Base-by-base conservation (phyloP, 306 rosid genomes). In the Malus sieversii region DNA sequence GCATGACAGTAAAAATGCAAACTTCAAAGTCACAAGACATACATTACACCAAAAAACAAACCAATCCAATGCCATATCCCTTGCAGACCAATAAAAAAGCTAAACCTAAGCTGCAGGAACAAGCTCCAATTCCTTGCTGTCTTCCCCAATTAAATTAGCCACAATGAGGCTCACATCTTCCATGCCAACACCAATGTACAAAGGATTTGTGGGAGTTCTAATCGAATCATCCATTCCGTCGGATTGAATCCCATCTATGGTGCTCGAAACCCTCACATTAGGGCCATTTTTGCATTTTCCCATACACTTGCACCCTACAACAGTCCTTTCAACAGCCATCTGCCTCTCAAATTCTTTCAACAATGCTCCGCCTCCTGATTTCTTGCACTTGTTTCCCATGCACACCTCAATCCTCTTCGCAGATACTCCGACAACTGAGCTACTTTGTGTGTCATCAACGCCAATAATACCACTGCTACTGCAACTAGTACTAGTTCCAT, bases 251-350 rank as follows among this genome's bases (percentile, higher is more conserved):
- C 45, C 84, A 77, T 64, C 81, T 23, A 68, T 63, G 30, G 79
- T 48, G 45, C 67, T 84, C 69, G 42, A 73, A 82, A 96, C 83
- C 84, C 89, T 92, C 57, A 90, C 97, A 73, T 96, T 96, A 6
- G 99, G 99, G 38, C 88, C 98, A 73, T 42, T 81, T 83, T 78
- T 92, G 84, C 99, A 96, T 87, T 92, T 90, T 5, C 99, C 99
- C 98, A 96, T 82, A 83, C 99, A 96, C 77, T 96, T 96, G 62
- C 96, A 89, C 46, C 80, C 90, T 55, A 90, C 90, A 78, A 90
- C 97, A 72, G 85, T 78, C 5, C 89, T 88, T 65, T 87, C 88
- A 77, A n/a, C 87, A 2, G 89, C 93, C 69, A 87, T 68, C 73
- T 75, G 86, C 78, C 73, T 88, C 86, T 75, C 90, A 35, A 96